Evolutionary conservation across 768 basidiomycete species (phyloP), one percentile per base, ranked within the genome.

Genomic region (Boletus coccyginus): DNA sequence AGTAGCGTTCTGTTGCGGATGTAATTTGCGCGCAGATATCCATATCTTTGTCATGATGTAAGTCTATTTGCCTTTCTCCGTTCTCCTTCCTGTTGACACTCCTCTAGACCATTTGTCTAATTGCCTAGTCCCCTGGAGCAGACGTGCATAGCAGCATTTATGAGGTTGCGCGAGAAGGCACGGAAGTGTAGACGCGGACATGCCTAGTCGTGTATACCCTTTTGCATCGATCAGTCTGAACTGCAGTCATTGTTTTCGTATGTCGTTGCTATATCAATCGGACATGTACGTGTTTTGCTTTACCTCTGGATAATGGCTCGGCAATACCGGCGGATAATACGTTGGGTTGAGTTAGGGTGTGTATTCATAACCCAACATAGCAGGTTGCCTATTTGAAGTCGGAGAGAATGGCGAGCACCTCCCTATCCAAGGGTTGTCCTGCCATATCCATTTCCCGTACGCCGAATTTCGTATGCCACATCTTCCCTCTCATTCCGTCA

Each of bases 391-490:
- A 67, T 33, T 50, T 46, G 24, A 66, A 48, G 49, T 66, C 61
- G 21, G 33, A 5, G 14, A 66, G 52, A 33, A 56, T 27, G 8
- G 54, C 58, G 24, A 60, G 56, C 29, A 50, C 42, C 10, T 57
- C 54, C 39, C 33, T 33, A 17, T 57, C 57, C 14, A 48, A 16
- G 12, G 14, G 47, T 21, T 46, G 16, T 19, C 60, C 57, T 13
- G 29, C 24, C 33, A 2, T 3, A 12, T 56, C 46, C 14, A 29
- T 17, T 21, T 66, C 50, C 29, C 36, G 7, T 43, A 46, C 40
- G 10, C 52, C 56, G 40, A 49, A 39, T 36, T 50, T 47, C 1
- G 56, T 66, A 10, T 46, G 40, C 57, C 56, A 68, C 3, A 65
- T n/a, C 45, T 39, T 55, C 2, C 65, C 63, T 6, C 47, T 29